phyloP scores from a whole-genome alignment of 2,329 filamentous ascomycete species.

The Aspergillus ochraceoroseus region DNA sequence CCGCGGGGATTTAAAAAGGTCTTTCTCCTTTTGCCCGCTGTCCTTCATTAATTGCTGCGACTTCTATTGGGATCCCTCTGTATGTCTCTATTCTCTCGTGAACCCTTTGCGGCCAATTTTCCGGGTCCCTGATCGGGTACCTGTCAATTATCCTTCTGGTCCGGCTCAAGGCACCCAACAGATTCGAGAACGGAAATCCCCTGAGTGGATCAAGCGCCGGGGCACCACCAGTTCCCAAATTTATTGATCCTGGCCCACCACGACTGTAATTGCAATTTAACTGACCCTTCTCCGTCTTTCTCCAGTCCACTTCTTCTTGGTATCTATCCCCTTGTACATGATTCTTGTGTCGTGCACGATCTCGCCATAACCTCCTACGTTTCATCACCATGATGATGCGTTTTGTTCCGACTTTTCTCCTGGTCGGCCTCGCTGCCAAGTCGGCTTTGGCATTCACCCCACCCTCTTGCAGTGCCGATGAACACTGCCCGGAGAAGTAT shows the following conservation, averaged over 20 bases:
- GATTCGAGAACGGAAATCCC: slow-evolving; percentile 3
- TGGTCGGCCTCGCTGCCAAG: slow-evolving; percentile 35
- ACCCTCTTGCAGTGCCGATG: slow-evolving; percentile 39
- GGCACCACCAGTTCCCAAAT: not conserved
- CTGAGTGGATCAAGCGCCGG: not conserved
- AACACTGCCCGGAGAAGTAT: slow-evolving; percentile 64
- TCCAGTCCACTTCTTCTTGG: slow-evolving; percentile 10
- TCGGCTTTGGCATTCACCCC: slow-evolving; percentile 28
- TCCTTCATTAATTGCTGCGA: slow-evolving; percentile 18
- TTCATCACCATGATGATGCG: too few relatives aligned
- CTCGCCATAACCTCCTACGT: too few relatives aligned
- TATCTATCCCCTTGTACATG: slow-evolving; percentile 24
- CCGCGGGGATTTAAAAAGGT: slow-evolving; percentile 9
- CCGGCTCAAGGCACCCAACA: slow-evolving; percentile 1
- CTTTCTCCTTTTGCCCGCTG: slow-evolving; percentile 11
- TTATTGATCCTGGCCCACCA: not conserved
- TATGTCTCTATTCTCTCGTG: too few relatives aligned
- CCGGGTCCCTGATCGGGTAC: not conserved
- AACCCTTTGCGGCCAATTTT: too few relatives aligned
- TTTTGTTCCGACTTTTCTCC: slow-evolving; percentile 29
- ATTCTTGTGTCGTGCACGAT: slow-evolving; percentile 16
- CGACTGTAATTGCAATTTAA: slow-evolving; percentile 5
- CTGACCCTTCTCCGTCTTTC: slow-evolving; percentile 7
- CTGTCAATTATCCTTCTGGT: not conserved
- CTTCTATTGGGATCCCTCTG: slow-evolving; percentile 1